phyloP scores from a whole-genome alignment of 345 rosid species.

The Eutrema japonicum region DNA sequence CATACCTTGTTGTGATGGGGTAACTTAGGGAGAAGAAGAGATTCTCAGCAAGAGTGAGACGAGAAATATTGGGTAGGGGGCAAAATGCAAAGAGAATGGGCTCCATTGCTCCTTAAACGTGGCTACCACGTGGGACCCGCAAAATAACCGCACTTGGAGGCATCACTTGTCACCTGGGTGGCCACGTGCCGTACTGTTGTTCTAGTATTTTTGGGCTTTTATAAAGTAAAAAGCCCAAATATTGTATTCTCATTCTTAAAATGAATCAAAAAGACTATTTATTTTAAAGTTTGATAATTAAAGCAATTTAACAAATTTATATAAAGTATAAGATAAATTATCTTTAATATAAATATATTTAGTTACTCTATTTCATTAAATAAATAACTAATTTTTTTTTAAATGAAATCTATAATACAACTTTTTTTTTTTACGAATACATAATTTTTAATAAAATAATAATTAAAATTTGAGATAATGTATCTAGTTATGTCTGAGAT shows the following conservation, averaged over 20 bases:
- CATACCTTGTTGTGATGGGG: conserved; percentile 3
- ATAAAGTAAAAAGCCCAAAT: not conserved
- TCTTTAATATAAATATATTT: no score
- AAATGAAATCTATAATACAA: no score
- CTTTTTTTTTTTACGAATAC: no score
- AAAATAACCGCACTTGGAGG: conserved; percentile 32
- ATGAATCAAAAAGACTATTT: not conserved
- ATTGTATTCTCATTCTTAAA: not conserved
- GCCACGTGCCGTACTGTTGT: conserved; percentile 13
- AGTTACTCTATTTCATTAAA: no score
- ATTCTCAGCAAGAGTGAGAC: not conserved
- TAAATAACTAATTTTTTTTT: no score
- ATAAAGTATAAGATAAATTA: no score
- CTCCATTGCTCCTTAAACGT: conserved; percentile 26
- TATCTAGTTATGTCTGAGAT: no score
- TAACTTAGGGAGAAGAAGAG: not conserved
- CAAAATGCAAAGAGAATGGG: conserved; percentile 37
- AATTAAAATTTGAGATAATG: no score
- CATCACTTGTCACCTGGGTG: not conserved
- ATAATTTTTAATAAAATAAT: no score
- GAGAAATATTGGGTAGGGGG: not conserved
- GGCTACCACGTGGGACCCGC: conserved; percentile 36
- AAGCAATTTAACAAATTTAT: no score
- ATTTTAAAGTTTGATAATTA: not conserved
- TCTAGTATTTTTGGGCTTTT: not conserved